A percentile compares a stretch with the other conserved stretches of the same genome.
Conservation (phyloP, 2,329 filamentous ascomycete genomes). For the Diaporthe aspalathi region DNA sequence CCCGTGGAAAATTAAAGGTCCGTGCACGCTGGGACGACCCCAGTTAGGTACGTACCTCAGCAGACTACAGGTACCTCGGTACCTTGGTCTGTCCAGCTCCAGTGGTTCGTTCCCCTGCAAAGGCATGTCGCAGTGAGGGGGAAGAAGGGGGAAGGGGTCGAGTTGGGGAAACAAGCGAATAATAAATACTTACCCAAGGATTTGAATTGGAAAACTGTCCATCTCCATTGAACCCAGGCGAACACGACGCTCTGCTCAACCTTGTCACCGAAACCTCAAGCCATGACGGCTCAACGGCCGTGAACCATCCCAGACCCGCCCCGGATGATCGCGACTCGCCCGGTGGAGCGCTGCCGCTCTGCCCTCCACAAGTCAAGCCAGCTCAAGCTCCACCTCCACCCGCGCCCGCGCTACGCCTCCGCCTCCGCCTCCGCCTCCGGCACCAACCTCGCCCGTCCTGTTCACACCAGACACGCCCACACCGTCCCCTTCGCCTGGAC, state of each 20-base stretch:
- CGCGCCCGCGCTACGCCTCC: not conserved
- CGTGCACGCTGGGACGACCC: too few species aligned
- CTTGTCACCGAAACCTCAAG: not conserved
- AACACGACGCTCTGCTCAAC: not conserved
- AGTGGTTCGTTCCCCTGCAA: slow-evolving; percentile 1
- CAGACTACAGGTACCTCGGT: not conserved
- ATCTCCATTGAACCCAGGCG: not conserved
- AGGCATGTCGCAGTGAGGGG: slow-evolving; percentile 23
- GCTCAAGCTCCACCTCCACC: not conserved
- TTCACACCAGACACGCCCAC: not conserved
- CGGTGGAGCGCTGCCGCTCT: slow-evolving; percentile 30
- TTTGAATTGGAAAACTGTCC: not conserved
- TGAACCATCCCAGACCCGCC: slow-evolving; percentile 32
- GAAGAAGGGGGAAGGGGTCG: not conserved
- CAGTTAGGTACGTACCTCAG: not conserved
- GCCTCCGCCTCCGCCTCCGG: not conserved
- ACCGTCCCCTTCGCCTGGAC: slow-evolving; percentile 2
- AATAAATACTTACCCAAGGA: not conserved
- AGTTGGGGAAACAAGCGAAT: not conserved
- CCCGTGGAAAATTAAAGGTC: slow-evolving; percentile 13
- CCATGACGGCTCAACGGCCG: slow-evolving; percentile 21
- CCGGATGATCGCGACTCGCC: slow-evolving; percentile 37
- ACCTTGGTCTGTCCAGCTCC: not conserved
- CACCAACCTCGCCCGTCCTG: not conserved
- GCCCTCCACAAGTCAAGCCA: slow-evolving; percentile 28